phyloP scores from a whole-genome alignment of 2,329 filamentous ascomycete species.

The Fusarium mexicanum region DNA sequence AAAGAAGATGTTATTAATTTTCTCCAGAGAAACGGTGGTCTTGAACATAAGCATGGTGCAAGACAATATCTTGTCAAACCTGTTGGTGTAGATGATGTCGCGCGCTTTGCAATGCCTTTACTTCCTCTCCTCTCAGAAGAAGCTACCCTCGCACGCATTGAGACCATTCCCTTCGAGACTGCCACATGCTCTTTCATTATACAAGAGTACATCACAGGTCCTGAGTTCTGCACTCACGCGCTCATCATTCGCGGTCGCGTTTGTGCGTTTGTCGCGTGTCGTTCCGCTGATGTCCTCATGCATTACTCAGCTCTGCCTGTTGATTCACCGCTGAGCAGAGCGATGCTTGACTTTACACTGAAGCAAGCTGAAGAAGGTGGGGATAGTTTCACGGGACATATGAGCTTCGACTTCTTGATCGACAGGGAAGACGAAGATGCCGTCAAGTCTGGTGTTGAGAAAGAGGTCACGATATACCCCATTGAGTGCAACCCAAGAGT shows the following conservation, averaged over 20 bases:
- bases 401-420: slow-evolving; percentile 77
- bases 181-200: slow-evolving; percentile 56
- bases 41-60: slow-evolving; percentile 41
- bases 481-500: slow-evolving; percentile 78
- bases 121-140: slow-evolving; percentile 64
- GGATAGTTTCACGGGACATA: slow-evolving; percentile 70
- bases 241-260: slow-evolving; percentile 73
- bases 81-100: slow-evolving; percentile 68
- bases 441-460: slow-evolving; percentile 24
- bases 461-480: slow-evolving; percentile 60
- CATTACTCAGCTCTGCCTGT: slow-evolving; percentile 70
- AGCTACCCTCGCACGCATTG: slow-evolving; percentile 66
- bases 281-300: slow-evolving; percentile 70
- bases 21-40: slow-evolving; percentile 50
- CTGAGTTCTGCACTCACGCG: slow-evolving; percentile 77
- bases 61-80: slow-evolving; percentile 72
- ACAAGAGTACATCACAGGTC: slow-evolving; percentile 70
- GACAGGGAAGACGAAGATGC: slow-evolving; percentile 8
- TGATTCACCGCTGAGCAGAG: slow-evolving; percentile 62
- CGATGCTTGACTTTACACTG: slow-evolving; percentile 73
- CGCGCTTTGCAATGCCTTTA: slow-evolving; percentile 70
- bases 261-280: slow-evolving; percentile 73
- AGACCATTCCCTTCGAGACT: slow-evolving; percentile 53
- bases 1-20: slow-evolving; percentile 62
- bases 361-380: slow-evolving; percentile 63